Conservation (phyloP, 2,329 filamentous ascomycete genomes). For the Aspergillus eucalypticola region DNA sequence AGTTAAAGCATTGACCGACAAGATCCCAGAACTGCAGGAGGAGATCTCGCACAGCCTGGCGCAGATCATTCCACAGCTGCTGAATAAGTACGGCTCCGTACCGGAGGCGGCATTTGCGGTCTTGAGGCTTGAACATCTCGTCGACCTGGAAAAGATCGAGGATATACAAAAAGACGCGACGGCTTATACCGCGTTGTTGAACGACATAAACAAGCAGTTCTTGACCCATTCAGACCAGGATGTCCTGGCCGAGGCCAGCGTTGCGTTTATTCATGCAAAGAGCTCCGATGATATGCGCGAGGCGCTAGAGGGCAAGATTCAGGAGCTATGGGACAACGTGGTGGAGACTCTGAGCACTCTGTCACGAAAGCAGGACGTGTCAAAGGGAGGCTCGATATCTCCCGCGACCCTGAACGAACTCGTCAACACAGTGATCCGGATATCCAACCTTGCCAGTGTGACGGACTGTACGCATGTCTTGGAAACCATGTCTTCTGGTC, state of each 20-base stretch:
- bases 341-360: slow-evolving; percentile 72
- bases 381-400: slow-evolving; percentile 67
- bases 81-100: slow-evolving; percentile 92
- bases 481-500: slow-evolving; percentile 54
- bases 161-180: slow-evolving; percentile 84
- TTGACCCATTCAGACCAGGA: slow-evolving; percentile 84
- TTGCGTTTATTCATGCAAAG: slow-evolving; percentile 79
- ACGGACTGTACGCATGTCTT: slow-evolving; percentile 75
- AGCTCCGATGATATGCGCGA: slow-evolving; percentile 88
- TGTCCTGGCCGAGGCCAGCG: slow-evolving; percentile 80
- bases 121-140: slow-evolving; percentile 78
- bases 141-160: slow-evolving; percentile 85
- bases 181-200: slow-evolving; percentile 75
- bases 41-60: slow-evolving; percentile 76
- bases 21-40: slow-evolving; percentile 70
- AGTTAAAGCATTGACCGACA: slow-evolving; percentile 61
- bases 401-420: slow-evolving; percentile 67
- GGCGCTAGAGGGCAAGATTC: slow-evolving; percentile 75
- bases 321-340: slow-evolving; percentile 81
- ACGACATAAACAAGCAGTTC: slow-evolving; percentile 93
- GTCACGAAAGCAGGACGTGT: slow-evolving; percentile 70
- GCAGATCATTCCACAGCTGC: slow-evolving; percentile 74
- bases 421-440: slow-evolving; percentile 72
- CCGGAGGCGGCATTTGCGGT: slow-evolving; percentile 84
- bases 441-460: slow-evolving; percentile 77